Base-by-base conservation (phyloP, 177 flowering plant species). In the Vitis hybrid region DNA sequence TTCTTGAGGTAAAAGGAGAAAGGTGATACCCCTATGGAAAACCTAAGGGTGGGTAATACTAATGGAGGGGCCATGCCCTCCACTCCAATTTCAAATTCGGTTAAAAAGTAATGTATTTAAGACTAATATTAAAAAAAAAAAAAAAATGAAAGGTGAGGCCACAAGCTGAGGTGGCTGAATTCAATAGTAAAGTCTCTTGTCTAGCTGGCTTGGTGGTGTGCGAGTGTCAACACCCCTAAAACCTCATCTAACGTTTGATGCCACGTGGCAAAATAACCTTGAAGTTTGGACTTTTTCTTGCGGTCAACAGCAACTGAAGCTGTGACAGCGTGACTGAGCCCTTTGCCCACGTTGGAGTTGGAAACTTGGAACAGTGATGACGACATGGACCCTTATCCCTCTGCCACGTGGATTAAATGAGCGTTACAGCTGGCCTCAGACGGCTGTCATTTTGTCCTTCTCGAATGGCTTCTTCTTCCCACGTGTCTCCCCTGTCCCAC, bases 361-460 rank as follows among this genome's bases (percentile, higher is more conserved):
- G 11, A 41, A 62, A 17, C n/a, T 6, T 24, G 24, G n/a, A 10
- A 13, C 48, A 9, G 4, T 9, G 48, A 11, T 9, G 27, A n/a
- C 13, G 41, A 60, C 41, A 27, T 12, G 63, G 63, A 60, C 11
- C 32, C 46, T 12, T n/a, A 24, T 30, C n/a, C 14, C 14, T 24
- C 6, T 12, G n/a, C 12, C 63, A 60, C 46, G 63, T 60, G 15
- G 58, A 15, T 6, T 1, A 2, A 6, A 11, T 2, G 9, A 7
- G 51, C 11, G 51, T 46, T 41, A 17, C 53, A 63, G 65, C 53
- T 63, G 65, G 65, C 21, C 9, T 24, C n/a, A 41, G 67, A 32
- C 67, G n/a, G 67, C 67, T 51, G 67, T 64, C 69, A 35, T 65
- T 66, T 66, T 30, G 60, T 55, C 35, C 30, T 4, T 12, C 32